These are phyloP conservation scores for Grosmannia clavigera DNA, from an alignment of 2,329 filamentous ascomycete genomes.

Conservation along the genomic window DNA sequence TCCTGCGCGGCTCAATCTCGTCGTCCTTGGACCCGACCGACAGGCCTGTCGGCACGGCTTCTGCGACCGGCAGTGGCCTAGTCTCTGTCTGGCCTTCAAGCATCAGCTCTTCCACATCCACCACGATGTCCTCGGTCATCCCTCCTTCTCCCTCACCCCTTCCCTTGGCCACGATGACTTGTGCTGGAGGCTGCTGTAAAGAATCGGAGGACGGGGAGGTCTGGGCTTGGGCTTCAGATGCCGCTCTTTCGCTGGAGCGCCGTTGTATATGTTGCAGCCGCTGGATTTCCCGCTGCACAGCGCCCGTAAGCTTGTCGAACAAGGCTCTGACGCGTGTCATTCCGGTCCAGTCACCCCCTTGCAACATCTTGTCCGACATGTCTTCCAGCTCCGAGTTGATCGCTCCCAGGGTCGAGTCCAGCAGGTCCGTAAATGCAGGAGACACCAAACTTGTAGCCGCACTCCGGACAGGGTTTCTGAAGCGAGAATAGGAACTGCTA, in stretches of 20 bases:
- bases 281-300: slow-evolving; percentile 2
- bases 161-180: neutral
- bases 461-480: neutral
- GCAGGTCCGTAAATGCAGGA: slow-evolving; percentile 1
- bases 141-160: neutral
- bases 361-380: slow-evolving; percentile 11
- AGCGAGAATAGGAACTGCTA: neutral
- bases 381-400: slow-evolving; percentile 10
- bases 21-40: neutral
- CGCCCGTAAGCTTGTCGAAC: slow-evolving; percentile 3
- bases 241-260: neutral
- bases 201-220: neutral
- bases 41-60: no score
- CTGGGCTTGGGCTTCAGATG: neutral
- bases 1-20: neutral
- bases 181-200: neutral
- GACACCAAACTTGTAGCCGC: neutral
- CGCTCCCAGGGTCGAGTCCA: slow-evolving; percentile 8
- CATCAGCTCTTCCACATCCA: slow-evolving; percentile 1
- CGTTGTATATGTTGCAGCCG: neutral
- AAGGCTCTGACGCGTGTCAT: slow-evolving; percentile 2
- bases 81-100: neutral
- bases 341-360: slow-evolving; percentile 10
- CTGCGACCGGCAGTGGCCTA: neutral
- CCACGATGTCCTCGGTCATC: neutral